These are phyloP conservation scores for Exsudoporus frostii DNA, from an alignment of 768 basidiomycete species.

Conservation along the genomic window DNA sequence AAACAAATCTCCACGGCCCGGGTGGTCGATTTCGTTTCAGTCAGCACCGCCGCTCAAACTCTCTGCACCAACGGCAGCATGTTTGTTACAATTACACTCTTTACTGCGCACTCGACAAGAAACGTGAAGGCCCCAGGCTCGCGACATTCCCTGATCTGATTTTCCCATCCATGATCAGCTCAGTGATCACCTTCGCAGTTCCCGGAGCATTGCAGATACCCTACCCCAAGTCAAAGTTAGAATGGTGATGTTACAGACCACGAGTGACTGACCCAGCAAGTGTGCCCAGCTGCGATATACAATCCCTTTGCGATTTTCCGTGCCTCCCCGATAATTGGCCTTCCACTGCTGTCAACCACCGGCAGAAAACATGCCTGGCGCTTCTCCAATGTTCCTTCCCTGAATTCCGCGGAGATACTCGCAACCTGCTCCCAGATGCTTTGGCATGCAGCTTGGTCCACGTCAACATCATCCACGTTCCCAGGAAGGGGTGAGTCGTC, in stretches of 20 bases:
- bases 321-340: constrained; percentile 73
- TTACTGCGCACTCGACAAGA: constrained; percentile 23
- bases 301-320: constrained; percentile 55
- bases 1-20: too few species aligned
- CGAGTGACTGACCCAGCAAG: constrained; percentile 62
- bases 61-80: neutral
- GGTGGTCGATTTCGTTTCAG: too few species aligned
- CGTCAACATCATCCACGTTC: constrained; percentile 68
- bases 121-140: constrained; percentile 42
- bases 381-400: constrained; percentile 48
- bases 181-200: constrained; percentile 69
- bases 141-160: constrained; percentile 54
- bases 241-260: neutral
- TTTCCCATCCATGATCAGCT: constrained; percentile 67
- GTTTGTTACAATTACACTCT: neutral
- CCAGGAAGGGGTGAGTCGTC: constrained; percentile 68
- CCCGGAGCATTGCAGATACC: constrained; percentile 84
- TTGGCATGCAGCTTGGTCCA: constrained; percentile 56
- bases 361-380: constrained; percentile 82
- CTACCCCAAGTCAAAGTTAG: constrained; percentile 36
- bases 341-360: constrained; percentile 47
- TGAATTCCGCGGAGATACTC: constrained; percentile 57
- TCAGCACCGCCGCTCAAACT: neutral
- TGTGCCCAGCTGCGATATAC: constrained; percentile 74
- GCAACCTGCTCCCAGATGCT: constrained; percentile 52